Evolutionary conservation across 768 basidiomycete genomes (phyloP), one percentile per base, ranked within the genome.

Genomic region (Pulveroboletus frians): DNA sequence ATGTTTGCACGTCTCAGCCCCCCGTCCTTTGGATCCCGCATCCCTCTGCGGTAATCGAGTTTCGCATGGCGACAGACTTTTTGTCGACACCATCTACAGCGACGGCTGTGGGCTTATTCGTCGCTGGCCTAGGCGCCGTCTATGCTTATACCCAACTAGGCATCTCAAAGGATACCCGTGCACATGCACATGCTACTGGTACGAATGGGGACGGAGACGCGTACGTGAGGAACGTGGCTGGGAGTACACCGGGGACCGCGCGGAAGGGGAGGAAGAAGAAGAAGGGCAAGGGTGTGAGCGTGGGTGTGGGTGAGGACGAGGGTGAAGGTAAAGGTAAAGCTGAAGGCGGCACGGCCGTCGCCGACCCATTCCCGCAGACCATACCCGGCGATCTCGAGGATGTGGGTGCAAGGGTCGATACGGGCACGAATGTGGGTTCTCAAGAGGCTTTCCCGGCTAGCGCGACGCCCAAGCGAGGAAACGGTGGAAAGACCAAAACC

Each of bases 61-160:
- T 23, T n/a, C 21, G 11, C 31, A 57, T 73, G 45, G 72, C 75
- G 49, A 79, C 78, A 52, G 62, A 44, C 21, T 43, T 78, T 62
- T 73, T 17, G 47, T 72, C 18, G 72, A 78, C 55, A 52, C 64
- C 36, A 64, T 70, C 50, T 3, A 31, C 26, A 26, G 74, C 37
- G 61, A 64, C 23, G 63, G 66, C 36, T 69, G 68, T 38, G 72
- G 73, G 44, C 27, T 21, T 61, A 36, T 13, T 61, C 44, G 49
- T 57, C 9, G 61, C 60, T 0, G 51, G 59, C 9, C 36, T 60
- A 1, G 56, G 59, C 29, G 58, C 49, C 3, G 39, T 56, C 4
- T 62, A 46, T 32, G 60, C 60, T 9, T 59, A 51, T 51, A 40
- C 53, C 52, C 46, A 43, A 9, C 31, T 46, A 4, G 46, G 40